phyloP scores from a whole-genome alignment of 2,329 filamentous ascomycete genomes.

The Emergomyces orientalis region DNA sequence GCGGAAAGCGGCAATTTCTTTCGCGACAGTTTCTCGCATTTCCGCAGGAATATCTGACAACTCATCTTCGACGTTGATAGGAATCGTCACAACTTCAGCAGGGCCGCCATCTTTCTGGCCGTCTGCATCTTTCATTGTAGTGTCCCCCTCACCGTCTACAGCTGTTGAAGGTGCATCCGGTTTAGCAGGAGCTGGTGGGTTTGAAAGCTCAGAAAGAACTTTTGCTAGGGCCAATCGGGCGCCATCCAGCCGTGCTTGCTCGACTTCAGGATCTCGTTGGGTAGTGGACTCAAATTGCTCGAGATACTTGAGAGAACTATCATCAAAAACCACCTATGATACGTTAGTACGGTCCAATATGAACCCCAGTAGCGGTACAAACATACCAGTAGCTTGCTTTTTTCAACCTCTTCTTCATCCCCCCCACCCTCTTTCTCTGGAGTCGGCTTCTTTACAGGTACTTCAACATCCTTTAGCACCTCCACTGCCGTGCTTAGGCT shows the following conservation, averaged over 20 bases:
- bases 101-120: slow-evolving; percentile 49
- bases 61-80: slow-evolving; percentile 80
- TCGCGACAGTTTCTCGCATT: slow-evolving; percentile 89
- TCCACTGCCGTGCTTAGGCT: slow-evolving; percentile 78
- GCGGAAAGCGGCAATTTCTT: slow-evolving; percentile 88
- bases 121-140: slow-evolving; percentile 56
- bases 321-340: slow-evolving; percentile 59
- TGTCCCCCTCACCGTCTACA: slow-evolving; percentile 56
- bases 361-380: not conserved
- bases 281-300: slow-evolving; percentile 64
- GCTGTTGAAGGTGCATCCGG: slow-evolving; percentile 37
- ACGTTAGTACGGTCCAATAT: slow-evolving; percentile 18
- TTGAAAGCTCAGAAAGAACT: slow-evolving; percentile 62
- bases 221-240: slow-evolving; percentile 59
- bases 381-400: slow-evolving; percentile 57
- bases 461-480: slow-evolving; percentile 68
- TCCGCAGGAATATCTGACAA: slow-evolving; percentile 90
- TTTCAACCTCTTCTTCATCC: slow-evolving; percentile 50
- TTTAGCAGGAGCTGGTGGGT: slow-evolving; percentile 47
- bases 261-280: slow-evolving; percentile 52
- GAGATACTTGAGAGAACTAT: slow-evolving; percentile 74
- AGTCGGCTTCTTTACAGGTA: slow-evolving; percentile 68
- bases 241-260: slow-evolving; percentile 59
- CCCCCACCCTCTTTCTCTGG: slow-evolving; percentile 32
- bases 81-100: slow-evolving; percentile 82